Base-by-base conservation (phyloP, 345 rosid genomes). In the Eucalyptus sp. region DNA sequence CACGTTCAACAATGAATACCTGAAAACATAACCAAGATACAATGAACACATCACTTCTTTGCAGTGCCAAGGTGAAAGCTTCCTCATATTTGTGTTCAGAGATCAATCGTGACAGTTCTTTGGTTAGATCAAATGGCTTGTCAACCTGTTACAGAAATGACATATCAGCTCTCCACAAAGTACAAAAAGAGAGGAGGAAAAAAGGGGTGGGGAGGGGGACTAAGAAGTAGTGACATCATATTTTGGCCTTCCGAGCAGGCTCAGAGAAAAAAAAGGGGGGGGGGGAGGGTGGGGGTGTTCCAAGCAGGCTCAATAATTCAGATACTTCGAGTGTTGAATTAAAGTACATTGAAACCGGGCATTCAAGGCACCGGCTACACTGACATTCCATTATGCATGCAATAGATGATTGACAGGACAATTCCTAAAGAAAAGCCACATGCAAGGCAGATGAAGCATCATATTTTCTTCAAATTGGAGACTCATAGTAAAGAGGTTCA, bases 21-120 rank as follows among this genome's bases (percentile, higher is more conserved):
- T 96, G 98, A 89, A 94, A 91, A 79, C 99, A 98, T 88, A 98
- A 92, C 99, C 99, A 97, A 81, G 98, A 94, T 8, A 97, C 98
- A 31, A 94, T 91, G 10, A 96, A 93, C 54, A 97, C 94, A 29
- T 98, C 98, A 89, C 97, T 98, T 92, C 97, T 97, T 88, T 93
- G 98, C 14, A 97, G 94, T 17, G 96, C 98, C 27, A 90, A 56
- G 41, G 93, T 94, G 92, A 98, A 97, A 80, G 98, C 97, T 89
- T 96, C 97, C 48, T 95, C 99, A 25, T 94, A 98, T 90, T 97
- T 97, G 87, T 87, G 90, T 88, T 97, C 98, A 7, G 94, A 86
- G 90, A 97, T 88, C 92, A 97, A 89, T 91, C 95, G 94, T 9
- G 94, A 93, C 31, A 97, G 91, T 87, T 96, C 98, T 90, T 92